Evolutionary conservation across 2,329 filamentous ascomycete species (phyloP).

Genomic region (Hypoxylon sp.): DNA sequence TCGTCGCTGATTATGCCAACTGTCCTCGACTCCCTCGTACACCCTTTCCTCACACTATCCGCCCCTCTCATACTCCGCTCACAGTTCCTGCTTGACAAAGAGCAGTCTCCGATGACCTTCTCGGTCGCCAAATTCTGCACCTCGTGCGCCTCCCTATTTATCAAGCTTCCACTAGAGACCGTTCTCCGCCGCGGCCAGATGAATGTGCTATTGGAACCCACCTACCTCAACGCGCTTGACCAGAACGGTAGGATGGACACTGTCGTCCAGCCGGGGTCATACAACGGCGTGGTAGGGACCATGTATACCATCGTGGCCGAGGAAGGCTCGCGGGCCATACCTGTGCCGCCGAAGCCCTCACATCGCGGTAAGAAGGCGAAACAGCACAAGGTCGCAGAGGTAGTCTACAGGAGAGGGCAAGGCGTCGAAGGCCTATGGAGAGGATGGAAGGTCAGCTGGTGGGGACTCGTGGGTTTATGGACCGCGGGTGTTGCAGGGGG

Average conservation of each 20-base stretch:
- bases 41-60: constrained; percentile 81
- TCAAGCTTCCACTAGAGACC: constrained; percentile 91
- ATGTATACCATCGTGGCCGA: constrained; percentile 87
- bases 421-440: constrained; percentile 73
- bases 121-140: constrained; percentile 82
- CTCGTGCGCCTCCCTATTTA: constrained; percentile 79
- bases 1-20: constrained; percentile 80
- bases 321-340: constrained; percentile 71
- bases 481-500: constrained; percentile 69
- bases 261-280: constrained; percentile 81
- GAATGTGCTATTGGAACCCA: constrained; percentile 67
- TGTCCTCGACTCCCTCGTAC: constrained; percentile 82
- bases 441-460: constrained; percentile 80
- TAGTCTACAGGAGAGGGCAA: constrained; percentile 66
- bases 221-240: constrained; percentile 59
- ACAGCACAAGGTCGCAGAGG: constrained; percentile 49
- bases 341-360: constrained; percentile 44
- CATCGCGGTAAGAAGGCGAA: constrained; percentile 44
- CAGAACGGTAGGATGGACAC: constrained; percentile 65
- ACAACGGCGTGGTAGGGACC: constrained; percentile 86
- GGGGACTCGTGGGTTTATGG: constrained; percentile 79
- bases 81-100: constrained; percentile 83
- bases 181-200: constrained; percentile 89
- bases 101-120: constrained; percentile 82
- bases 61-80: constrained; percentile 86